A percentile compares a stretch with the other conserved stretches of the same genome.
Conservation (phyloP, 495 filamentous ascomycete species). For the Aspergillus incahuasiensis region DNA sequence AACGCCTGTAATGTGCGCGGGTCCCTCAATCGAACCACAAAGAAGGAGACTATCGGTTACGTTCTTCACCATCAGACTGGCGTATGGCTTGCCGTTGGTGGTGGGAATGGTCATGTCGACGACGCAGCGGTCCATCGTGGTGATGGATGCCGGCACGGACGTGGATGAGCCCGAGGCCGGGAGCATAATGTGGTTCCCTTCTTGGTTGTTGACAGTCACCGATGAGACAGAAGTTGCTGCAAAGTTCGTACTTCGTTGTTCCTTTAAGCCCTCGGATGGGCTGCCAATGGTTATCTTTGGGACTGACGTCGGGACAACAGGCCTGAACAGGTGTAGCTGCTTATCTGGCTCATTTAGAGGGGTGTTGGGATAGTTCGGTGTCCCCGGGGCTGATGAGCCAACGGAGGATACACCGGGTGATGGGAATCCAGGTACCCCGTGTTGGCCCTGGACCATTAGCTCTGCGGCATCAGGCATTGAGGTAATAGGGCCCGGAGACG, state of each 20-base stretch:
- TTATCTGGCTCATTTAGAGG: slow-evolving; percentile 44
- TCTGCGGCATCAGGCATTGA: slow-evolving; percentile 54
- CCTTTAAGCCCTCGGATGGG: slow-evolving; percentile 13
- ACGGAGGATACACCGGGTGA: slow-evolving; percentile 42
- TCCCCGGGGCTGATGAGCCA: slow-evolving; percentile 47
- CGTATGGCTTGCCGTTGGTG: slow-evolving; percentile 58
- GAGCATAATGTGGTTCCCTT: slow-evolving; percentile 60
- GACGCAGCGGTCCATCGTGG: slow-evolving; percentile 65
- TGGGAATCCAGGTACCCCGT: slow-evolving; percentile 37
- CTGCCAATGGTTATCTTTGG: slow-evolving; percentile 21
- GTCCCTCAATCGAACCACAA: slow-evolving; percentile 70
- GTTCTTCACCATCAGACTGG: slow-evolving; percentile 66
- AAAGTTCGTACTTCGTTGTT: slow-evolving; percentile 22
- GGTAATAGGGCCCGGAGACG: slow-evolving; percentile 36
- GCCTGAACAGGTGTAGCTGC: slow-evolving; percentile 29
- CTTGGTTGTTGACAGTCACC: slow-evolving; percentile 61
- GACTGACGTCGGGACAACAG: slow-evolving; percentile 36
- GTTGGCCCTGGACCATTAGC: slow-evolving; percentile 45
- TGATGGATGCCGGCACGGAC: slow-evolving; percentile 67
- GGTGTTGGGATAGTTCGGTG: slow-evolving; percentile 48
- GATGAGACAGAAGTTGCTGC: slow-evolving; percentile 39
- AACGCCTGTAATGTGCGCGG: slow-evolving; percentile 77
- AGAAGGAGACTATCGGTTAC: slow-evolving; percentile 66
- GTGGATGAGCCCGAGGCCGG: slow-evolving; percentile 61
- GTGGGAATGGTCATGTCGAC: slow-evolving; percentile 74